Percentiles rank a stretch among this genome's conserved stretches.
phyloP scores from a whole-genome alignment of 2,329 filamentous ascomycete genomes.

The Zymoseptoria brevis region DNA sequence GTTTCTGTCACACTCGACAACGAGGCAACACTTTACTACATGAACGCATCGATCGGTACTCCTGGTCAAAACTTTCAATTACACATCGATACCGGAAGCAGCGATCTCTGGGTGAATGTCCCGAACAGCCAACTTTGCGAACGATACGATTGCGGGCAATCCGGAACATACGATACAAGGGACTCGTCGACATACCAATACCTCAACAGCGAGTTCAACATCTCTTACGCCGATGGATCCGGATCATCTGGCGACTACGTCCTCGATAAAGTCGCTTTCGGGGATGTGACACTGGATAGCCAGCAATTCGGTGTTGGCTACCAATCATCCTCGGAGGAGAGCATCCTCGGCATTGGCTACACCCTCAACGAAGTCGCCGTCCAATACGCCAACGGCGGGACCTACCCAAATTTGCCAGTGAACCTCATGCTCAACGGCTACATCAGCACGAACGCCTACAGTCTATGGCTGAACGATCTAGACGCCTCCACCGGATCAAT shows the following conservation, averaged over 20 bases:
- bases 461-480: slow-evolving; percentile 55
- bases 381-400: slow-evolving; percentile 42
- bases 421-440: slow-evolving; percentile 54
- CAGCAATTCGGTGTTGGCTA: slow-evolving; percentile 72
- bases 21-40: slow-evolving; percentile 52
- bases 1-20: slow-evolving; percentile 47
- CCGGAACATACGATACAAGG: slow-evolving; percentile 63
- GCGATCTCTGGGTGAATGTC: slow-evolving; percentile 61
- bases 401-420: slow-evolving; percentile 56
- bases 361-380: slow-evolving; percentile 68
- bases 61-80: slow-evolving; percentile 48
- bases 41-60: slow-evolving; percentile 51
- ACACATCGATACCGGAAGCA: slow-evolving; percentile 56
- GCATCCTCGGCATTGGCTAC: slow-evolving; percentile 83
- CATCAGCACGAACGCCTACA: slow-evolving; percentile 59
- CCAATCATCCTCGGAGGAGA: slow-evolving; percentile 49
- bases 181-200: slow-evolving; percentile 68
- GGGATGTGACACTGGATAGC: slow-evolving; percentile 43
- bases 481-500: slow-evolving; percentile 60
- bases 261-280: slow-evolving; percentile 61
- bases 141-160: slow-evolving; percentile 46
- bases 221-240: slow-evolving; percentile 77
- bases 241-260: slow-evolving; percentile 72
- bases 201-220: slow-evolving; percentile 72
- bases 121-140: slow-evolving; percentile 53